Conservation (phyloP, 192 early-diverging fungal species). For the Mortierella antarctica region DNA sequence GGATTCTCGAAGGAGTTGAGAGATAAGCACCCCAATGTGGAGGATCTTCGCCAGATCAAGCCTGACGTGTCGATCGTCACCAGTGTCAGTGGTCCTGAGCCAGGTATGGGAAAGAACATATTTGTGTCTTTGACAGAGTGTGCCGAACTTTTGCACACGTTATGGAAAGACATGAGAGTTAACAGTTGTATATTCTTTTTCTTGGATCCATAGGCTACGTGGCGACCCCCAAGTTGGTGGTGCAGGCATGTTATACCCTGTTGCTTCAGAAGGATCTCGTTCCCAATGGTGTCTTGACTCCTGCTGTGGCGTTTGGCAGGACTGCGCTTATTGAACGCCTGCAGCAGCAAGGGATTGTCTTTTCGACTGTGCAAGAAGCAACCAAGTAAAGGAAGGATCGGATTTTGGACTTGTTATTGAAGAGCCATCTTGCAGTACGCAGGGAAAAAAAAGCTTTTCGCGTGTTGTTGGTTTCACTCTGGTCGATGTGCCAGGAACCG, state of each 20-base stretch:
- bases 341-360: conserved; percentile 61
- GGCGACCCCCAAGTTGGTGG: conserved; percentile 67
- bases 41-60: conserved; percentile 26
- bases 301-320: conserved; percentile 63
- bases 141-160: neutral
- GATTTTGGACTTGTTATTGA: no score
- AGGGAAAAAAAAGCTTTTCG: no score
- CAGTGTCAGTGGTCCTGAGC: conserved; percentile 71
- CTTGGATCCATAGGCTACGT: conserved; percentile 57
- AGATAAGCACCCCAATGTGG: conserved; percentile 13
- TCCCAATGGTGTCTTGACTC: conserved; percentile 62
- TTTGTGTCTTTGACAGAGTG: neutral
- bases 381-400: conserved; percentile 3
- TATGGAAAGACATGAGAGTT: neutral
- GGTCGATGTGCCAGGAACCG: no score
- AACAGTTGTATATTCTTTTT: neutral
- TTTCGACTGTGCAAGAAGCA: conserved; percentile 41
- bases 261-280: conserved; percentile 56
- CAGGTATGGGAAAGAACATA: conserved; percentile 28
- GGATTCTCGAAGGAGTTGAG: conserved; percentile 59
- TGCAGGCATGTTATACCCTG: conserved; percentile 66
- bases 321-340: conserved; percentile 60
- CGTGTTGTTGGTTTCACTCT: no score
- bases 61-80: conserved; percentile 63
- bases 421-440: no score